These are phyloP conservation scores for Hypoxylon sp. DNA, from an alignment of 2,329 filamentous ascomycete genomes.

Conservation along the genomic window DNA sequence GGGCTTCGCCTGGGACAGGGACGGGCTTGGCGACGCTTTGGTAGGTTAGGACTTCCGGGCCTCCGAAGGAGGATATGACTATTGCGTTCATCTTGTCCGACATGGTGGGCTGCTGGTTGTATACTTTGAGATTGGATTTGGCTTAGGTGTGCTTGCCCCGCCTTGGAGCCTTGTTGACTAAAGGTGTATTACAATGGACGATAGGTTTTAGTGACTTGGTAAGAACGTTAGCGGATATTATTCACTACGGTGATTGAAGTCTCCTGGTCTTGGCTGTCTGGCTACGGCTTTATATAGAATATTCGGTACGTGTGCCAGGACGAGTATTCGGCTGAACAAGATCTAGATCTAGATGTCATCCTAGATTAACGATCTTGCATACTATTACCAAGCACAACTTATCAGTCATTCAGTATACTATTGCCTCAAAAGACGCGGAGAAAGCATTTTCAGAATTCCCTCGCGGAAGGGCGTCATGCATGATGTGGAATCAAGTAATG, in stretches of 20 bases:
- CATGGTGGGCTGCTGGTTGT: constrained; percentile 15
- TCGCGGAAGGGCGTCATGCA: constrained; percentile 1
- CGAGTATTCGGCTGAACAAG: neutral
- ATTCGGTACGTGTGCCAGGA: neutral
- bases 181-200: neutral
- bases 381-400: neutral
- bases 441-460: neutral
- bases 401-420: neutral
- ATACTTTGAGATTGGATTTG: neutral
- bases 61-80: constrained; percentile 54
- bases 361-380: neutral
- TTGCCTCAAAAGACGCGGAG: neutral
- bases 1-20: constrained; percentile 50
- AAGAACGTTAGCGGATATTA: neutral
- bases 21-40: constrained; percentile 50
- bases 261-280: neutral
- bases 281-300: neutral
- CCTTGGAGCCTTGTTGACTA: neutral
- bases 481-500: constrained; percentile 1
- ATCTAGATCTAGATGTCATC: neutral
- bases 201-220: neutral
- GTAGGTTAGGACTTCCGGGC: constrained; percentile 52
- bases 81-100: constrained; percentile 54
- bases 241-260: neutral
- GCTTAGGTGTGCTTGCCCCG: neutral